Evolutionary conservation across 176 grass and related monocot species (phyloP).

Genomic region (Bothriochloa decipiens): DNA sequence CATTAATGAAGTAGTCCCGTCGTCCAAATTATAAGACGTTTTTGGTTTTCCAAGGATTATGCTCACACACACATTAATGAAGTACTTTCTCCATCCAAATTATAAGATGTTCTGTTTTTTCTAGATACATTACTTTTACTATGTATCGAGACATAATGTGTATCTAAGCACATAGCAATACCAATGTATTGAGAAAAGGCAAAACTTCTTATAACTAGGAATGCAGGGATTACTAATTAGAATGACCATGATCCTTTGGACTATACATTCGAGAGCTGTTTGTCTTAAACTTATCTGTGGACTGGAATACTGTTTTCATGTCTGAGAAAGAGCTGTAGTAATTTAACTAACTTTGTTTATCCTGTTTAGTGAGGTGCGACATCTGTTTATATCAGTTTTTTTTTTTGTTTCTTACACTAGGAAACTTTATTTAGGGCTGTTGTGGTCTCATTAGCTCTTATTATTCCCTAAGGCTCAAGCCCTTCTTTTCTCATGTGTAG

Average conservation of each 20-base stretch:
- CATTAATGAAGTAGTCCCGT: neutral
- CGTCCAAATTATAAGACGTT: neutral
- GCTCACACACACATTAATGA: neutral
- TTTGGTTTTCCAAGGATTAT: neutral
- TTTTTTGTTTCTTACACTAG: neutral
- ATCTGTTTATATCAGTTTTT: slow-evolving; percentile 8
- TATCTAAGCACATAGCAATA: neutral
- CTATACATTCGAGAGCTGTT: neutral
- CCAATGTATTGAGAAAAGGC: neutral
- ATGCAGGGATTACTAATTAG: neutral
- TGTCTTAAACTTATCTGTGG: neutral
- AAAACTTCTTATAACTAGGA: neutral
- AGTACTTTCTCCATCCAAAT: neutral
- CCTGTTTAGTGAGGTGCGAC: neutral
- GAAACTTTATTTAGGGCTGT: slow-evolving; percentile 15
- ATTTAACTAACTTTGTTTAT: neutral
- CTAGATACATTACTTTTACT: neutral
- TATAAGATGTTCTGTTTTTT: neutral
- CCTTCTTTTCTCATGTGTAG: slow-evolving; percentile 45
- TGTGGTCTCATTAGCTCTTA: slow-evolving; percentile 11
- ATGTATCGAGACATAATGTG: neutral
- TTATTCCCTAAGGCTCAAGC: slow-evolving; percentile 1
- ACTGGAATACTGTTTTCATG: neutral
- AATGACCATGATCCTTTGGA: neutral
- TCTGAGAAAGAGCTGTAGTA: neutral